phyloP scores from a whole-genome alignment of 306 rosid genomes.

The Glycyrrhiza uralensis region DNA sequence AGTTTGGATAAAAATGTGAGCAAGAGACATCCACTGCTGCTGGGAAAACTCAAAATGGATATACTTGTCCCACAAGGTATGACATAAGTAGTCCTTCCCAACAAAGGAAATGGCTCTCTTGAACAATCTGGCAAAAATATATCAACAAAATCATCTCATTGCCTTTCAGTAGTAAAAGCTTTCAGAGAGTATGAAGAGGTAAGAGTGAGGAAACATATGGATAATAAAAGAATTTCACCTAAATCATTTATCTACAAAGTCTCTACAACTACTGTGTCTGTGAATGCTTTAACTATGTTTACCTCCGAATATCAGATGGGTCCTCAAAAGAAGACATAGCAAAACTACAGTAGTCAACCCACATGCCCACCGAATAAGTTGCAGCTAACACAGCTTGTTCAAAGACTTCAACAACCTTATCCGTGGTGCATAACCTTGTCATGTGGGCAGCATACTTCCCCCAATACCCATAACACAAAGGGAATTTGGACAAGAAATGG shows the following conservation, averaged over 20 bases:
- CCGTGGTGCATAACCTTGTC: slow-evolving; percentile 48
- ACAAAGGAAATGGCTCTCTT: slow-evolving; percentile 75
- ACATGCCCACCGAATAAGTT: slow-evolving; percentile 60
- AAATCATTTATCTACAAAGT: slow-evolving; percentile 5
- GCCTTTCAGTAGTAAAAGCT: slow-evolving; percentile 15
- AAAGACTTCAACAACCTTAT: slow-evolving; percentile 72
- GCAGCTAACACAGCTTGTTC: slow-evolving; percentile 71
- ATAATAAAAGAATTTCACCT: background rate
- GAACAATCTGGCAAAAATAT: slow-evolving; percentile 53
- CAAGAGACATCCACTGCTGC: slow-evolving; percentile 68
- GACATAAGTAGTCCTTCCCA: slow-evolving; percentile 79
- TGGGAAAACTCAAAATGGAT: slow-evolving; percentile 81
- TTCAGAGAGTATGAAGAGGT: slow-evolving; percentile 8
- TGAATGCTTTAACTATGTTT: background rate
- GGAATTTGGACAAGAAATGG: slow-evolving; percentile 68
- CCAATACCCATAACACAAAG: slow-evolving; percentile 93
- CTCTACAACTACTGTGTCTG: background rate
- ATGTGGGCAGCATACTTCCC: slow-evolving; percentile 67
- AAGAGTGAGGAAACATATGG: background rate
- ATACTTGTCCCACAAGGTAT: slow-evolving; percentile 83
- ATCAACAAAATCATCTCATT: slow-evolving; percentile 20
- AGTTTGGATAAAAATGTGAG: slow-evolving; percentile 71
- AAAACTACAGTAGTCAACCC: slow-evolving; percentile 83
- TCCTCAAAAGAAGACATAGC: slow-evolving; percentile 71
- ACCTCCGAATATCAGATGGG: slow-evolving; percentile 79